phyloP scores from a whole-genome alignment of 1,284 basidiomycete species.

The Hymenochaete sp. region DNA sequence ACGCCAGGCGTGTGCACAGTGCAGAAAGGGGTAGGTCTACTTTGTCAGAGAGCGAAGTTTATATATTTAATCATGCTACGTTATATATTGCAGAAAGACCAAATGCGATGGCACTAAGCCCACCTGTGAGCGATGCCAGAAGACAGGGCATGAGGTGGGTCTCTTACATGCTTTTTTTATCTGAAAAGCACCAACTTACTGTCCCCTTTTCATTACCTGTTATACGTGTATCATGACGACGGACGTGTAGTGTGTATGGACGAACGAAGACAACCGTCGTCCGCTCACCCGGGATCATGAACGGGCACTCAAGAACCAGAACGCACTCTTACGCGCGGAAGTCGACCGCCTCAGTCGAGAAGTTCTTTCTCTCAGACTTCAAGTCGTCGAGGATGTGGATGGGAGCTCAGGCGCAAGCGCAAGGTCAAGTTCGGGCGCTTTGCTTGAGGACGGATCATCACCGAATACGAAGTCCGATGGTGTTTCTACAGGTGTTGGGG shows the following conservation, averaged over 20 bases:
- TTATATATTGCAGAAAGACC: constrained; percentile 8
- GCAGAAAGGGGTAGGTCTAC: constrained; percentile 15
- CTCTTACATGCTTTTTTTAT: not conserved
- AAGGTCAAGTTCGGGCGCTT: too few relatives aligned
- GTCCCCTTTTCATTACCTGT: not conserved
- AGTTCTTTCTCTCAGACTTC: not conserved
- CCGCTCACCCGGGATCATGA: constrained; percentile 17
- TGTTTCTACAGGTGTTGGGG: too few relatives aligned
- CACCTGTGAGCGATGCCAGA: constrained; percentile 15
- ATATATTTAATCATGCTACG: not conserved
- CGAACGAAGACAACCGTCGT: constrained; percentile 12
- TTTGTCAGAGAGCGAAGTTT: not conserved
- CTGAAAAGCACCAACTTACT: not conserved
- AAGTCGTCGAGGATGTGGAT: too few relatives aligned
- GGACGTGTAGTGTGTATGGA: constrained; percentile 16
- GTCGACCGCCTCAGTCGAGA: constrained; percentile 13
- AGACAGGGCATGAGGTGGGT: constrained; percentile 16
- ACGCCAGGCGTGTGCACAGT: constrained; percentile 16
- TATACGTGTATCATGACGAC: not conserved
- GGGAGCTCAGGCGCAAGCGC: too few relatives aligned
- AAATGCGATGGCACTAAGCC: constrained; percentile 15
- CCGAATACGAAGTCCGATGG: too few relatives aligned
- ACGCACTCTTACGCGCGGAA: constrained; percentile 12
- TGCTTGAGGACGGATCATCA: too few relatives aligned
- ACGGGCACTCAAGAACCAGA: constrained; percentile 16